Conservation (phyloP, 2,329 filamentous ascomycete genomes). For the Penicillium concentricum region DNA sequence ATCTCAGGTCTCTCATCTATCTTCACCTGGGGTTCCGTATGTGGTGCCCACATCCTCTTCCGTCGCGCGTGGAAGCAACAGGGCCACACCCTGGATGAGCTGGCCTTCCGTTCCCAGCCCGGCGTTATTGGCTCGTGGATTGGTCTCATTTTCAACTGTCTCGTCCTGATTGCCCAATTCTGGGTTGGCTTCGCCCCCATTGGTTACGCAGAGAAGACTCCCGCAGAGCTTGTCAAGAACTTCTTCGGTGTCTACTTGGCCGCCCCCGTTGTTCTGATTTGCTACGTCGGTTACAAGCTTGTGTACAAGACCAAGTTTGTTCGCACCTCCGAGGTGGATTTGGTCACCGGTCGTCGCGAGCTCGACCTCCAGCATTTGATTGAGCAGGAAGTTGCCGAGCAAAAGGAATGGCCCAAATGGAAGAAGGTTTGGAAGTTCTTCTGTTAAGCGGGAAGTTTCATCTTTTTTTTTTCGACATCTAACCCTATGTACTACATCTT, state of each 20-base stretch:
- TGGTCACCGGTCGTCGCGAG: slow-evolving; percentile 80
- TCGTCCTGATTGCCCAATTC: slow-evolving; percentile 80
- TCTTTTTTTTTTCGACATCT: neutral
- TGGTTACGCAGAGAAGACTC: slow-evolving; percentile 50
- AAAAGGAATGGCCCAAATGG: slow-evolving; percentile 69
- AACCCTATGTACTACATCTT: neutral
- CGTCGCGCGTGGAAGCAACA: slow-evolving; percentile 71
- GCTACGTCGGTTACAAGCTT: slow-evolving; percentile 74
- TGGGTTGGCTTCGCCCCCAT: slow-evolving; percentile 83
- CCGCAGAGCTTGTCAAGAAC: slow-evolving; percentile 53
- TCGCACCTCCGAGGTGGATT: slow-evolving; percentile 72
- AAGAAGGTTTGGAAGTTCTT: slow-evolving; percentile 73
- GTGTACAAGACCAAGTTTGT: slow-evolving; percentile 69
- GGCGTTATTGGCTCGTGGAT: slow-evolving; percentile 78
- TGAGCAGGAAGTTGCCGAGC: slow-evolving; percentile 76
- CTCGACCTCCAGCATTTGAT: slow-evolving; percentile 77
- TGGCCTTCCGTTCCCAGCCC: slow-evolving; percentile 78
- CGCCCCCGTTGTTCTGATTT: slow-evolving; percentile 54
- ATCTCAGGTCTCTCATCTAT: slow-evolving; percentile 71
- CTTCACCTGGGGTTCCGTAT: slow-evolving; percentile 81
- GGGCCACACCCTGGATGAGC: slow-evolving; percentile 69
- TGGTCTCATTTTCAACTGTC: slow-evolving; percentile 70
- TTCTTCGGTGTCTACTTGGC: slow-evolving; percentile 69
- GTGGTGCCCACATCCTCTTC: slow-evolving; percentile 89
- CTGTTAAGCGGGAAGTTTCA: slow-evolving; percentile 51